phyloP scores from a whole-genome alignment of 345 rosid species.

The Corchorus capsularis region DNA sequence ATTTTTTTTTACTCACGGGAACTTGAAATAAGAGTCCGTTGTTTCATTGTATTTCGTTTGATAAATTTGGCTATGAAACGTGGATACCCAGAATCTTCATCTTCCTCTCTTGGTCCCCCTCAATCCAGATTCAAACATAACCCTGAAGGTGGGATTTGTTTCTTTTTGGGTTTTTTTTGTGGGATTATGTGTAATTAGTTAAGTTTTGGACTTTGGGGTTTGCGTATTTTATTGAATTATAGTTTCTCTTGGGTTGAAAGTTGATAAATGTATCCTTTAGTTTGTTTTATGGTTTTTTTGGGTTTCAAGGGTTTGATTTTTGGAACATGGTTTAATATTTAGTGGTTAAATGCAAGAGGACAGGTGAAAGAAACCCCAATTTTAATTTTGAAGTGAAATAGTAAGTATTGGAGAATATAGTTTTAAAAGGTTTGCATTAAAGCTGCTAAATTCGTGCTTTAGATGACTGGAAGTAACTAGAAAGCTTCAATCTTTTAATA shows the following conservation, averaged over 20 bases:
- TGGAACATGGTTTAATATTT: background rate
- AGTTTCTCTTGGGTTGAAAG: background rate
- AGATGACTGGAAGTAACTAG: background rate
- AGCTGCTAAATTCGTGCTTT: conserved; percentile 16
- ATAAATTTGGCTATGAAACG: conserved; percentile 60
- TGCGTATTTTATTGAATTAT: background rate
- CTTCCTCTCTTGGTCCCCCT: conserved; percentile 68
- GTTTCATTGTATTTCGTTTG: background rate
- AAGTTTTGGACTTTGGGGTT: conserved; percentile 6
- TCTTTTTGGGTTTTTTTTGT: background rate
- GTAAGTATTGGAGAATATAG: background rate
- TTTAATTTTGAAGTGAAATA: background rate
- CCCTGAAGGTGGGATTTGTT: conserved; percentile 53
- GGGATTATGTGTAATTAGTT: background rate
- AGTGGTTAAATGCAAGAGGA: background rate
- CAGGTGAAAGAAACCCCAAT: background rate
- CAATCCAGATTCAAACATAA: conserved; percentile 62
- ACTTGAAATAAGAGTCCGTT: background rate
- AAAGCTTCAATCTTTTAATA: conserved; percentile 14
- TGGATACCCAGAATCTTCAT: conserved; percentile 61
- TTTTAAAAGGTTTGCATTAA: conserved; percentile 18
- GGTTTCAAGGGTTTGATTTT: background rate
- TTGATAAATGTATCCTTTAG: background rate
- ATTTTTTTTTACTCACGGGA: background rate
- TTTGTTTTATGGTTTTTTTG: background rate